These are phyloP conservation scores for Cyclocybe aegerita DNA, from an alignment of 768 basidiomycete genomes.

Conservation along the genomic window DNA sequence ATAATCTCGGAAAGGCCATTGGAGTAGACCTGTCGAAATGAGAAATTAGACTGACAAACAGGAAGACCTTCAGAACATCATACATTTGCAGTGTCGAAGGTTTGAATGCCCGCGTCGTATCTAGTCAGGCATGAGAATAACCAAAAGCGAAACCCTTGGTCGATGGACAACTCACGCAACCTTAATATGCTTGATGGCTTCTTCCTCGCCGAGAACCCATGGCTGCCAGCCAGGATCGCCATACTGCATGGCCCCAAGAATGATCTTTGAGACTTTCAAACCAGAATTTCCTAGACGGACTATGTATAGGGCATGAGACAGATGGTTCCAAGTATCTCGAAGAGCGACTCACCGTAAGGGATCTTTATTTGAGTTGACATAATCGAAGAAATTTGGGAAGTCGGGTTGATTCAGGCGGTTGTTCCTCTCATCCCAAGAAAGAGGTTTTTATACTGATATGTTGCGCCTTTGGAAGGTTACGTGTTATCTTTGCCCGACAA, in stretches of 20 bases:
- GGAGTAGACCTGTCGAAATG: constrained; percentile 49
- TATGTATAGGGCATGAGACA: constrained; percentile 11
- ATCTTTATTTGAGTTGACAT: too few species aligned
- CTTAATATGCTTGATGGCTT: constrained; percentile 54
- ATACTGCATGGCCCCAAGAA: constrained; percentile 64
- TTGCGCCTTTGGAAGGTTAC: too few species aligned
- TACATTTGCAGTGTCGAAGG: constrained; percentile 60
- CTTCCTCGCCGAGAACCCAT: constrained; percentile 48
- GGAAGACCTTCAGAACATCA: background rate
- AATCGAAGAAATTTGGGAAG: too few species aligned
- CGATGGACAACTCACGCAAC: constrained; percentile 29
- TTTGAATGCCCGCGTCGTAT: constrained; percentile 62
- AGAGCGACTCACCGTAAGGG: too few species aligned
- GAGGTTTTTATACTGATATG: too few species aligned
- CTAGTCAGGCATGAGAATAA: constrained; percentile 18
- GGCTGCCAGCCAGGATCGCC: constrained; percentile 49
- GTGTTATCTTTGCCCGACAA: too few species aligned
- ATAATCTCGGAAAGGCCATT: constrained; percentile 67
- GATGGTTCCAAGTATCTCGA: too few species aligned
- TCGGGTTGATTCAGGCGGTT: too few species aligned
- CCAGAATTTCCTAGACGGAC: constrained; percentile 53
- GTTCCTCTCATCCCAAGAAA: too few species aligned
- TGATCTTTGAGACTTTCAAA: constrained; percentile 62
- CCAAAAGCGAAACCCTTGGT: background rate
- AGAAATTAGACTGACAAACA: background rate